phyloP scores from a whole-genome alignment of 768 basidiomycete species.

The Coprinopsis sp. region DNA sequence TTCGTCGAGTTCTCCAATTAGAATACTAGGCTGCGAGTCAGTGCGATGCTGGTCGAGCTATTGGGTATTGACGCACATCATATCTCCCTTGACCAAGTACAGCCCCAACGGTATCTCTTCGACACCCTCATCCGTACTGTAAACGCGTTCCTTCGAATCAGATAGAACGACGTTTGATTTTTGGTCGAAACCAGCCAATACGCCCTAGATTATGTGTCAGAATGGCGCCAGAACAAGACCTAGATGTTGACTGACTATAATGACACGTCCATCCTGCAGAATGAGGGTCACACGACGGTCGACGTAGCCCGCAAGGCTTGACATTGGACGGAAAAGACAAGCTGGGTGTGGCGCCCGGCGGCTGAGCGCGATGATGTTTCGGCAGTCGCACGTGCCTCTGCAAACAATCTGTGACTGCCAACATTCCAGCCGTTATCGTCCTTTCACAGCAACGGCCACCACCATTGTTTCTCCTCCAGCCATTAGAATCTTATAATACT shows the following conservation, averaged over 20 bases:
- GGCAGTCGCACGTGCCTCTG: background rate
- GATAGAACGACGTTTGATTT: constrained; percentile 95
- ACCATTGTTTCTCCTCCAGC: too few species aligned
- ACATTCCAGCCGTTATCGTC: background rate
- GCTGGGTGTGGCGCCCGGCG: background rate
- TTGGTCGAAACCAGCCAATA: constrained; percentile 89
- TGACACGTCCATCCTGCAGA: constrained; percentile 92
- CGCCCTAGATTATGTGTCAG: constrained; percentile 50
- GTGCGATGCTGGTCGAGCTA: too few species aligned
- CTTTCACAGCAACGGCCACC: constrained; percentile 4
- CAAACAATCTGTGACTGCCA: background rate
- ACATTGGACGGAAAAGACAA: constrained; percentile 45
- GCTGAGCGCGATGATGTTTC: background rate
- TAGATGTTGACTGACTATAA: constrained; percentile 61
- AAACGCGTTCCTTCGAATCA: constrained; percentile 90
- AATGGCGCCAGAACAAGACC: constrained; percentile 2
- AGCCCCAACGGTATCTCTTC: constrained; percentile 93
- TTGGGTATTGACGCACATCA: constrained; percentile 76
- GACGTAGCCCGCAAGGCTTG: constrained; percentile 88
- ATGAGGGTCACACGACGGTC: constrained; percentile 91
- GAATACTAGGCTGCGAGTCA: constrained; percentile 37
- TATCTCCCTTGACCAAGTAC: constrained; percentile 97
- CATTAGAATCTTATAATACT: too few species aligned
- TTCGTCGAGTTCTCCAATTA: constrained; percentile 86
- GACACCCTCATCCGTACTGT: constrained; percentile 85